phyloP scores from a whole-genome alignment of 176 grass and related monocot genomes.

The Phyllostachys edulis region DNA sequence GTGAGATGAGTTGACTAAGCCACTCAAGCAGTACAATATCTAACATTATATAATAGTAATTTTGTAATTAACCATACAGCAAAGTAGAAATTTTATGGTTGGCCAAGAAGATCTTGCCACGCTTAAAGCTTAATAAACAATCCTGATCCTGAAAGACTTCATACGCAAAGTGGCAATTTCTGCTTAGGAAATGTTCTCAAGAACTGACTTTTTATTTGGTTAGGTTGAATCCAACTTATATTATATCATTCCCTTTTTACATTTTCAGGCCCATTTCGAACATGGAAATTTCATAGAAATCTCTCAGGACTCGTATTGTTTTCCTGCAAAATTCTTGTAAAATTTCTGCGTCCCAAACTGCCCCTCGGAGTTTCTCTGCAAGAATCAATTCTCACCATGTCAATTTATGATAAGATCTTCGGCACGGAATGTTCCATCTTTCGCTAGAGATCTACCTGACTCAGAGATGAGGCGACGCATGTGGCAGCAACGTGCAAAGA shows the following conservation, averaged over 20 bases:
- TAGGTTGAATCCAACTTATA: neutral
- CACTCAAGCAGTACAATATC: neutral
- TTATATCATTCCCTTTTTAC: no score
- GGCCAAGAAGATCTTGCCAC: slow-evolving; percentile 21
- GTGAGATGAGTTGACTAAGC: slow-evolving; percentile 21
- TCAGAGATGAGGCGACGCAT: neutral
- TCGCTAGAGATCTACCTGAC: neutral
- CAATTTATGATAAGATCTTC: neutral
- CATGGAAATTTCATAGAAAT: neutral
- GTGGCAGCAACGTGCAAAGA: slow-evolving; percentile 23
- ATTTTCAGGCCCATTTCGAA: neutral
- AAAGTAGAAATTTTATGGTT: slow-evolving; percentile 11
- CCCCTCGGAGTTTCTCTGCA: no score
- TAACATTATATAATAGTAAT: neutral
- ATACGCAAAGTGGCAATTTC: neutral
- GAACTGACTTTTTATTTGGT: neutral
- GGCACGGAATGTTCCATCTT: neutral
- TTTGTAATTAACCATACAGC: neutral
- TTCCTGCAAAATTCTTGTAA: neutral
- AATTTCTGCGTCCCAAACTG: no score
- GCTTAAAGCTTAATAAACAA: slow-evolving; percentile 1
- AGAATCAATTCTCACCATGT: neutral
- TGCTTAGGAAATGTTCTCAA: neutral
- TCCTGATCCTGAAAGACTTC: neutral
- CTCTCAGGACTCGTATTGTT: neutral